Evolutionary conservation across 2,329 filamentous ascomycete genomes (phyloP).

Genomic region (Proliferodiscus dingleyae): DNA sequence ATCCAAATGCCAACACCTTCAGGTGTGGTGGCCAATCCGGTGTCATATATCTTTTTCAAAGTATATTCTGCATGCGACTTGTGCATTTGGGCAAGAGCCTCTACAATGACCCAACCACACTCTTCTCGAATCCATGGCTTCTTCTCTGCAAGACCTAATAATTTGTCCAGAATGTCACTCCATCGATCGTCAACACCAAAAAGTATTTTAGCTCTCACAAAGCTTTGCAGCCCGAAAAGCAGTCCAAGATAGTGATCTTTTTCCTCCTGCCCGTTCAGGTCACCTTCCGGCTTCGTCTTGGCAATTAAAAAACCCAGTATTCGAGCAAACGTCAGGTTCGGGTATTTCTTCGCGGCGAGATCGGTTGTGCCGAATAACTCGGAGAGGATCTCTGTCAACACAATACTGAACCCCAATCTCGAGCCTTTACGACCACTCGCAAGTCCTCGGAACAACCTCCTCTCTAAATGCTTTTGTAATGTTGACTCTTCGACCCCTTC

Average conservation of each 20-base stretch:
- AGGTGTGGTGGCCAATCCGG: conserved; percentile 70
- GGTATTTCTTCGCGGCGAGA: conserved; percentile 42
- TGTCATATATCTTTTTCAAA: conserved; percentile 56
- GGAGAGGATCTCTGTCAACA: conserved; percentile 73
- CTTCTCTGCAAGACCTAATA: conserved; percentile 70
- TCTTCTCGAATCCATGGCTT: conserved; percentile 88
- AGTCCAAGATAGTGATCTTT: conserved; percentile 80
- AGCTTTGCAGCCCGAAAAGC: conserved; percentile 80
- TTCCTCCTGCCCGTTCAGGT: conserved; percentile 66
- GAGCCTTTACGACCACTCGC: conserved; percentile 88
- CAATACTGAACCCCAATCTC: conserved; percentile 82
- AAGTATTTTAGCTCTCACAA: conserved; percentile 73
- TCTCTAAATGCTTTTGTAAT: conserved; percentile 54
- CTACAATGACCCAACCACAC: conserved; percentile 76
- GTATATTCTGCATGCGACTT: conserved; percentile 53
- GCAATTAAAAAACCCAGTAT: conserved; percentile 49
- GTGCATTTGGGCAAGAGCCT: conserved; percentile 61
- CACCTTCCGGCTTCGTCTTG: conserved; percentile 50
- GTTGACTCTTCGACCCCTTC: conserved; percentile 48
- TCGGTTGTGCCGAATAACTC: conserved; percentile 58
- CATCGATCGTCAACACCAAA: conserved; percentile 57
- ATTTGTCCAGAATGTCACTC: conserved; percentile 63
- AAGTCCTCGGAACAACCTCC: conserved; percentile 76
- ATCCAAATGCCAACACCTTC: conserved; percentile 92
- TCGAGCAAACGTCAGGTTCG: conserved; percentile 53